phyloP scores from a whole-genome alignment of 345 rosid genomes.

The Luvunga scandens region DNA sequence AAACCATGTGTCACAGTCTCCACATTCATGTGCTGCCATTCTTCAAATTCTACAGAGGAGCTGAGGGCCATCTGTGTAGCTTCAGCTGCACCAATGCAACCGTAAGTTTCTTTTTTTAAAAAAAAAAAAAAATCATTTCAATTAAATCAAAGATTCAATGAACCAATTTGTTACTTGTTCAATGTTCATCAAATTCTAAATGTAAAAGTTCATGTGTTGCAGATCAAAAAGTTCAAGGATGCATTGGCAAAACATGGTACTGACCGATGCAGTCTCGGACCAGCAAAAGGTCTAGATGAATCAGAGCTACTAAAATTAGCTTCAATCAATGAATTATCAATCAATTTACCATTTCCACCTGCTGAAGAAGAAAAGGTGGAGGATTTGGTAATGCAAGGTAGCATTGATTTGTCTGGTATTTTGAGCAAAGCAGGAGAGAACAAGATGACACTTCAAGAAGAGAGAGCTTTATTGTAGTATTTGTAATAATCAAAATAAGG shows the following conservation, averaged over 20 bases:
- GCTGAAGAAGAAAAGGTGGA: conserved; percentile 6
- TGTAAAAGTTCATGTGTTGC: conserved; percentile 1
- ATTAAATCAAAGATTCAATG: neutral
- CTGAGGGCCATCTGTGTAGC: conserved; percentile 67
- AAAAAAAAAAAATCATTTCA: neutral
- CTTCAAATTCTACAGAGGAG: conserved; percentile 73
- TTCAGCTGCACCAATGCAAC: conserved; percentile 73
- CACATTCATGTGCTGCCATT: conserved; percentile 73
- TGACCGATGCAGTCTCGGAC: conserved; percentile 40
- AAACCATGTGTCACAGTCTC: conserved; percentile 60
- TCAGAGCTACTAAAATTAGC: conserved; percentile 34
- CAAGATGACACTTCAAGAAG: conserved; percentile 1
- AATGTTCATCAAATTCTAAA: too few species aligned
- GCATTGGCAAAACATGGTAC: conserved; percentile 51
- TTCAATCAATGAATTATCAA: conserved; percentile 32
- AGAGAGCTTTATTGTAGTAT: conserved; percentile 12
- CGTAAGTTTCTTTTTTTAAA: conserved; percentile 27
- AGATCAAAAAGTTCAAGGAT: conserved; percentile 73
- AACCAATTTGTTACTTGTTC: too few species aligned
- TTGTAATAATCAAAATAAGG: neutral
- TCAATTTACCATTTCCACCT: neutral
- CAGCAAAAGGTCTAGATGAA: conserved; percentile 54
- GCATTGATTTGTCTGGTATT: conserved; percentile 16
- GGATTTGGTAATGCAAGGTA: conserved; percentile 13
- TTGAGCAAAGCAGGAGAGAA: conserved; percentile 2